phyloP scores from a whole-genome alignment of 1,139 yeast species.

The Trichomonascaceae sp. region DNA sequence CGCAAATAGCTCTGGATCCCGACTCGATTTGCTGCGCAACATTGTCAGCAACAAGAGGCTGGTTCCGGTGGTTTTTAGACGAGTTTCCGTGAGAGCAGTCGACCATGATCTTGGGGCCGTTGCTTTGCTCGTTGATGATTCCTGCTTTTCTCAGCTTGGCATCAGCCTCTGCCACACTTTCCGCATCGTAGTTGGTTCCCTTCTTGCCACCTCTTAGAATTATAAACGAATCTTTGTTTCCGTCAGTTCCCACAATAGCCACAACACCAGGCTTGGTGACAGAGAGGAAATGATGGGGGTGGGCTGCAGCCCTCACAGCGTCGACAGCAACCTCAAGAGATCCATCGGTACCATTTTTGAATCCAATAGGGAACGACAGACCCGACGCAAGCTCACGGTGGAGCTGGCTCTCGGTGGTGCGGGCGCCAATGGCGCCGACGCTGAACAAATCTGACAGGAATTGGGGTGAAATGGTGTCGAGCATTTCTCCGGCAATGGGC shows the following conservation, averaged over 20 bases:
- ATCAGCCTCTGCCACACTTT: constrained; percentile 56
- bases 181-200: constrained; percentile 80
- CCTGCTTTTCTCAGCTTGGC: constrained; percentile 48
- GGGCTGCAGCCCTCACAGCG: constrained; percentile 84
- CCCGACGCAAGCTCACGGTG: constrained; percentile 96
- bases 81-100: constrained; percentile 98
- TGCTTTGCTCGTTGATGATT: constrained; percentile 33
- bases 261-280: constrained; percentile 93
- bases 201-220: constrained; percentile 91
- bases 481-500: constrained; percentile 96
- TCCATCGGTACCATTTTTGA: constrained; percentile 96
- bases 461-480: constrained; percentile 94
- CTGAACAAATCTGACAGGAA: constrained; percentile 81
- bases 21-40: constrained; percentile 63
- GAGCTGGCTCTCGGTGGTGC: constrained; percentile 93
- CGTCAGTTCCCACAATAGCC: constrained; percentile 90
- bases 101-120: constrained; percentile 63
- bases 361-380: constrained; percentile 90
- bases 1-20: constrained; percentile 76
- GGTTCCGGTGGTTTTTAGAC: constrained; percentile 77
- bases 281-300: constrained; percentile 86
- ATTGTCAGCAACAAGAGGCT: constrained; percentile 77
- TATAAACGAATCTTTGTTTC: constrained; percentile 81
- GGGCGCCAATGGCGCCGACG: constrained; percentile 94
- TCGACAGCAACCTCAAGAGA: constrained; percentile 83